A percentile compares a stretch with the other conserved stretches of the same genome.
These are phyloP conservation scores for Exophiala aquamarina DNA, from an alignment of 2,329 filamentous ascomycete species.

Conservation along the genomic window DNA sequence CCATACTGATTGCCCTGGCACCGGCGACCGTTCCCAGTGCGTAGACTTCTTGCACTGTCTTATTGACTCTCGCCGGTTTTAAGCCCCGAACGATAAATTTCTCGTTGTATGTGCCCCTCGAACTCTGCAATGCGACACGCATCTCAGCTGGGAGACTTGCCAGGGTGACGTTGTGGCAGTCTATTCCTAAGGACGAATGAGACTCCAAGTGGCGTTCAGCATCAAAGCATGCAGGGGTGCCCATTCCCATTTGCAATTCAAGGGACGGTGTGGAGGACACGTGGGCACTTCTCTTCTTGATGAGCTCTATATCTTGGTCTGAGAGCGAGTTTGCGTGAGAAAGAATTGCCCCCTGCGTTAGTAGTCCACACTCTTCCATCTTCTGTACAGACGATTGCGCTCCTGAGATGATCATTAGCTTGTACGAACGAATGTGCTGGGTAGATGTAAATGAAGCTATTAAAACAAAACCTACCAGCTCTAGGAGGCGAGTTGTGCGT, in stretches of 20 bases:
- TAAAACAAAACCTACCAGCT: constrained; percentile 5
- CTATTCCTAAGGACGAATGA: constrained; percentile 29
- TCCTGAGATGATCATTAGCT: not conserved
- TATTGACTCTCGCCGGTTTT: constrained; percentile 29
- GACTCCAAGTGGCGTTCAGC: constrained; percentile 17
- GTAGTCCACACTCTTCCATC: constrained; percentile 35
- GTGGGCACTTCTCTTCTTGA: constrained; percentile 20
- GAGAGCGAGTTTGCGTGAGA: constrained; percentile 37
- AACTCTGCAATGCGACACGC: constrained; percentile 29
- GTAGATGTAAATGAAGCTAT: too few relatives aligned
- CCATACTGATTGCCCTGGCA: constrained; percentile 44
- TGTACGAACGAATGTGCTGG: too few relatives aligned
- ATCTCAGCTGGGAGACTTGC: constrained; percentile 31
- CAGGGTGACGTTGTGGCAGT: constrained; percentile 33
- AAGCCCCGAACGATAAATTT: constrained; percentile 29
- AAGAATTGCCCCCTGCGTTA: constrained; percentile 41
- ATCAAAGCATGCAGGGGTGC: constrained; percentile 37
- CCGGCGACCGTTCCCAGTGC: constrained; percentile 50
- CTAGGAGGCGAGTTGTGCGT: constrained; percentile 17
- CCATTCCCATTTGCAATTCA: constrained; percentile 50
- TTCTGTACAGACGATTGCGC: not conserved
- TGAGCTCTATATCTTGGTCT: constrained; percentile 25
- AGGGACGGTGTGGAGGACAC: constrained; percentile 49
- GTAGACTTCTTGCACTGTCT: constrained; percentile 45
- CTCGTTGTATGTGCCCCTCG: constrained; percentile 31